These are phyloP conservation scores for Ottelia alismoides DNA, from an alignment of 106 monocot species.

Conservation along the genomic window DNA sequence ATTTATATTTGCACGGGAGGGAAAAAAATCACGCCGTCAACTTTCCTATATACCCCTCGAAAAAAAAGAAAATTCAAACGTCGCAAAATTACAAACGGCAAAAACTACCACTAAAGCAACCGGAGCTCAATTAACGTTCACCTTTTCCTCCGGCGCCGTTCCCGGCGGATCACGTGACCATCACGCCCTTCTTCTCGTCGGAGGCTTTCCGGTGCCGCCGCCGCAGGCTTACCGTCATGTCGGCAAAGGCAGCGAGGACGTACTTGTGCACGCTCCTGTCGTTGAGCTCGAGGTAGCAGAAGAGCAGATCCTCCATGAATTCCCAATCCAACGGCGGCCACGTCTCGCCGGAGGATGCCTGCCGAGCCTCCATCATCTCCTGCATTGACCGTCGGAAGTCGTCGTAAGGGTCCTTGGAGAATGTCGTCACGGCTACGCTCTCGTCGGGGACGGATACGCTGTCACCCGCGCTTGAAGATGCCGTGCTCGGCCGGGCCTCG, in stretches of 20 bases:
- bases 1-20: too few species aligned
- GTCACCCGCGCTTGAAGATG: background rate
- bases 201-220: too few species aligned
- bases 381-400: conserved; percentile 45
- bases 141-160: too few species aligned
- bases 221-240: too few species aligned
- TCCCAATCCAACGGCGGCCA: conserved; percentile 70
- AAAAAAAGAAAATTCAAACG: too few species aligned
- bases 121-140: too few species aligned
- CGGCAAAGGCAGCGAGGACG: conserved; percentile 60
- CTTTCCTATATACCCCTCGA: too few species aligned
- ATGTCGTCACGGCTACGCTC: conserved; percentile 18
- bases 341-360: background rate
- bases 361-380: conserved; percentile 40
- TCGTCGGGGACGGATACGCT: background rate
- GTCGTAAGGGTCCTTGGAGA: conserved; percentile 28
- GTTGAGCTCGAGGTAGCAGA: conserved; percentile 75
- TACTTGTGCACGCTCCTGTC: conserved; percentile 59
- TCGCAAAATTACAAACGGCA: too few species aligned
- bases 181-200: too few species aligned
- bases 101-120: too few species aligned
- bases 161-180: too few species aligned
- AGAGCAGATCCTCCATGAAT: conserved; percentile 72
- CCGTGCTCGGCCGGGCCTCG: conserved; percentile 2
- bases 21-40: too few species aligned